These are phyloP conservation scores for Tuber calosporum DNA, from an alignment of 495 filamentous ascomycete genomes.

Conservation along the genomic window DNA sequence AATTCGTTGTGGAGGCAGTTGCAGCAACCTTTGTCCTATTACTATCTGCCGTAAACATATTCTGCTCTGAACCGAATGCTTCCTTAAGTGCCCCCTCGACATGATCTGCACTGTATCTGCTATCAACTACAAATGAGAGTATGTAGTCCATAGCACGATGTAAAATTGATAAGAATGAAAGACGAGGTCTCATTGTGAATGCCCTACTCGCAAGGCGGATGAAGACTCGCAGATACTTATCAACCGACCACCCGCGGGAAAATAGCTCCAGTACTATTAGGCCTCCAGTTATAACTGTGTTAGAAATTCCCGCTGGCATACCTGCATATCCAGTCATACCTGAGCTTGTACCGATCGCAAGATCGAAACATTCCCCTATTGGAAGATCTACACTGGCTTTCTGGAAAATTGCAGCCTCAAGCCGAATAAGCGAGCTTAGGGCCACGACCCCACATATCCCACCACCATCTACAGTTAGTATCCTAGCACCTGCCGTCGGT, in stretches of 20 bases:
- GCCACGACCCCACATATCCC: conserved; percentile 46
- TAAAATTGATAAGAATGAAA: conserved; percentile 16
- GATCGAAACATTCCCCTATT: conserved; percentile 31
- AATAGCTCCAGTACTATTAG: conserved; percentile 27
- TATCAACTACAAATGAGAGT: conserved; percentile 19
- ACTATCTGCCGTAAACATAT: not conserved
- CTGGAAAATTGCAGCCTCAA: conserved; percentile 15
- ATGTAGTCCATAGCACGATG: conserved; percentile 11
- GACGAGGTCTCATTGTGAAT: conserved; percentile 13
- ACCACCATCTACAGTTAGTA: conserved; percentile 55
- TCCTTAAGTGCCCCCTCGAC: conserved; percentile 29
- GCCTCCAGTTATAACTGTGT: conserved; percentile 4
- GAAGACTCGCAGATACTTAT: conserved; percentile 28
- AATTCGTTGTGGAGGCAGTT: conserved; percentile 26
- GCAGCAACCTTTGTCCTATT: conserved; percentile 18
- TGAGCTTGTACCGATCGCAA: conserved; percentile 36
- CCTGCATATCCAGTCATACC: conserved; percentile 1
- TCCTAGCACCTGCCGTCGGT: conserved; percentile 46
- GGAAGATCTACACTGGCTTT: conserved; percentile 18
- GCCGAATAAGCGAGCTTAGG: conserved; percentile 22
- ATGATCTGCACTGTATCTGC: conserved; percentile 21
- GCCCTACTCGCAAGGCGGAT: conserved; percentile 15
- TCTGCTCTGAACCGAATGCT: conserved; percentile 14
- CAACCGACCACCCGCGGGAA: conserved; percentile 26
- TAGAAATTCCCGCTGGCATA: fast-evolving